These are phyloP conservation scores for Grosmannia huntii DNA, from an alignment of 2,329 filamentous ascomycete genomes.

Conservation along the genomic window DNA sequence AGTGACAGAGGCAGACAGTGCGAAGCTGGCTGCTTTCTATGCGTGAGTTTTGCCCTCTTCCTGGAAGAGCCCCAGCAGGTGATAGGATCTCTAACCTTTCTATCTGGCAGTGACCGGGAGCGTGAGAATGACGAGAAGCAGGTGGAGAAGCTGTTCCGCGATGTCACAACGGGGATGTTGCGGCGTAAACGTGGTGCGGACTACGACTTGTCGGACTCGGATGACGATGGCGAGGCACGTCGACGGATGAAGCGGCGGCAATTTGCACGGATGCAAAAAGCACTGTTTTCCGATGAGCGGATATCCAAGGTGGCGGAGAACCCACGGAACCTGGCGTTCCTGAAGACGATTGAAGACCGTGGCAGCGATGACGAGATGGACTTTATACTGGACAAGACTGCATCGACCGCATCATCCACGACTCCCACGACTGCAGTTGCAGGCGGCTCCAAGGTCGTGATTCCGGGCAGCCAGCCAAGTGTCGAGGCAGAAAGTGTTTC, in stretches of 20 bases:
- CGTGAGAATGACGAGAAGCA: constrained; percentile 72
- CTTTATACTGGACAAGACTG: constrained; percentile 39
- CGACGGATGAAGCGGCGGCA: constrained; percentile 74
- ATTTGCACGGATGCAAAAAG: constrained; percentile 83
- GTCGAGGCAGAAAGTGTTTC: not conserved
- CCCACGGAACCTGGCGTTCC: constrained; percentile 79
- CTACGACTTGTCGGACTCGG: constrained; percentile 78
- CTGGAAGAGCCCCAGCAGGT: not conserved
- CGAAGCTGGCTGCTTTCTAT: constrained; percentile 72
- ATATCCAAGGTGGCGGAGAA: constrained; percentile 84
- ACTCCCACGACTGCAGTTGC: not conserved
- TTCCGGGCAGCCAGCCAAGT: constrained; percentile 11
- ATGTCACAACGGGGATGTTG: constrained; percentile 79
- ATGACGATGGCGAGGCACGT: constrained; percentile 69
- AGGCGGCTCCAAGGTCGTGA: not conserved
- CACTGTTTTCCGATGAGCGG: constrained; percentile 76
- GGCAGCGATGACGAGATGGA: constrained; percentile 66
- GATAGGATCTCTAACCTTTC: not conserved
- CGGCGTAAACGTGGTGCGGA: constrained; percentile 73
- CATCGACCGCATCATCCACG: constrained; percentile 18
- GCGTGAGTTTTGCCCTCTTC: constrained; percentile 52
- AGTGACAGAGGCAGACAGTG: constrained; percentile 64
- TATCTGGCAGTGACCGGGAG: constrained; percentile 52
- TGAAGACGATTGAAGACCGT: constrained; percentile 77
- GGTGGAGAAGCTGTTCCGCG: constrained; percentile 82